Conservation (phyloP, 1,284 basidiomycete genomes). For the Microbotryum saponariae region DNA sequence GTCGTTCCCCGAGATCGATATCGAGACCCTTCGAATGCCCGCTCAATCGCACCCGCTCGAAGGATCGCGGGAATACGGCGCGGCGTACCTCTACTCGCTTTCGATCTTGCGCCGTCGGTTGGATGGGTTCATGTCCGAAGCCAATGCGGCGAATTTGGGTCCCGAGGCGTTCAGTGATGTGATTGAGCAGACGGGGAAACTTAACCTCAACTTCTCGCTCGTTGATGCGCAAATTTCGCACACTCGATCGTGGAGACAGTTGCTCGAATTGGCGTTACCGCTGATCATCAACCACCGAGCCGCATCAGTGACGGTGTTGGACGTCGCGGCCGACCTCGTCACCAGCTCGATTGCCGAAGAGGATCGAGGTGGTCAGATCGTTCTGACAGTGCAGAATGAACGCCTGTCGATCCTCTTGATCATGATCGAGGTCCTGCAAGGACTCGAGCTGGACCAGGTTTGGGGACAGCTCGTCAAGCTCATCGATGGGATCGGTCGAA, state of each 20-base stretch:
- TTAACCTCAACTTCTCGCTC: conserved; percentile 78
- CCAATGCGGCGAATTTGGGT: background rate
- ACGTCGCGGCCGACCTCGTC: conserved; percentile 53
- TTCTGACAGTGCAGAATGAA: conserved; percentile 69
- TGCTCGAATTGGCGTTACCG: conserved; percentile 59
- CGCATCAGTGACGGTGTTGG: conserved; percentile 53
- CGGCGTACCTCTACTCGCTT: conserved; percentile 60
- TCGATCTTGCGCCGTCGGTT: conserved; percentile 36
- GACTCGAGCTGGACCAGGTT: conserved; percentile 11
- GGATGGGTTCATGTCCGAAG: conserved; percentile 41
- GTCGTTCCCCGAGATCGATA: conserved; percentile 39
- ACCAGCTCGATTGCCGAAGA: conserved; percentile 63
- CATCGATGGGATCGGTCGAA: conserved; percentile 54
- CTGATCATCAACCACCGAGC: conserved; percentile 55
- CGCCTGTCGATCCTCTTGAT: conserved; percentile 65
- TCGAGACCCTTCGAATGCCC: conserved; percentile 51
- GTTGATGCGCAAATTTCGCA: conserved; percentile 67
- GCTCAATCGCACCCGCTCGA: conserved; percentile 47
- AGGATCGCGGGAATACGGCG: conserved; percentile 65
- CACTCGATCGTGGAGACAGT: conserved; percentile 67
- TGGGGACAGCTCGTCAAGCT: conserved; percentile 55
- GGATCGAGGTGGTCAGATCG: conserved; percentile 68
- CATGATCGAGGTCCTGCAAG: conserved; percentile 56
- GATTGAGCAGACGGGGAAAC: conserved; percentile 47
- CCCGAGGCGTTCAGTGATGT: conserved; percentile 34